Percentiles rank a stretch among this genome's conserved stretches.
Conservation (phyloP, 1,284 basidiomycete genomes). For the Fomitopsis palustris region DNA sequence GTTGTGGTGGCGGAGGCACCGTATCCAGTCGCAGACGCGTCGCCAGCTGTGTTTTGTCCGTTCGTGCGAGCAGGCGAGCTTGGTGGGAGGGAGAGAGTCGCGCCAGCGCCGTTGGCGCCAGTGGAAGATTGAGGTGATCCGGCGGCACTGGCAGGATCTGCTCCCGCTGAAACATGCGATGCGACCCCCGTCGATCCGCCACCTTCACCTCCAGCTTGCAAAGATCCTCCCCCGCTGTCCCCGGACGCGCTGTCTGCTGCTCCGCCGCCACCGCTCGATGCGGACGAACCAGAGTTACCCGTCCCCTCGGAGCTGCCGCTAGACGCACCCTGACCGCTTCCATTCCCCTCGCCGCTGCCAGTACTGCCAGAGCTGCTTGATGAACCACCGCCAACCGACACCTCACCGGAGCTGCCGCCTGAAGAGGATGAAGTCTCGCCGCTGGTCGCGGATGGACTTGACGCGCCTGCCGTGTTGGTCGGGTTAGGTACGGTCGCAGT, state of each 20-base stretch:
- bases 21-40: not conserved
- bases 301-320: not conserved
- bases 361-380: constrained; percentile 4
- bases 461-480: not conserved
- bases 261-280: not conserved
- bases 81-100: not conserved
- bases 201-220: not conserved
- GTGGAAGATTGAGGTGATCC: not conserved
- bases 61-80: not conserved
- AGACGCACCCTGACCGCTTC: not conserved
- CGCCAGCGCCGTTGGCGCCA: not conserved
- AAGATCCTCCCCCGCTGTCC: not conserved
- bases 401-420: constrained; percentile 1
- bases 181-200: constrained; percentile 13
- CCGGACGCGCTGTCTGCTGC: constrained; percentile 1
- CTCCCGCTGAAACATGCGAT: constrained; percentile 3
- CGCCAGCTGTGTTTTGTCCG: not conserved
- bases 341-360: not conserved
- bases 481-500: not conserved
- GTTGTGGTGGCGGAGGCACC: not conserved
- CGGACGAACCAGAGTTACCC: not conserved
- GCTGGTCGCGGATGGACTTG: not conserved
- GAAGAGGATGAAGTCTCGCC: not conserved
- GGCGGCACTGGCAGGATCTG: not conserved
- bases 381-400: not conserved